Evolutionary conservation across 2,329 filamentous ascomycete species (phyloP).

Genomic region (Talaromyces funiculosus): DNA sequence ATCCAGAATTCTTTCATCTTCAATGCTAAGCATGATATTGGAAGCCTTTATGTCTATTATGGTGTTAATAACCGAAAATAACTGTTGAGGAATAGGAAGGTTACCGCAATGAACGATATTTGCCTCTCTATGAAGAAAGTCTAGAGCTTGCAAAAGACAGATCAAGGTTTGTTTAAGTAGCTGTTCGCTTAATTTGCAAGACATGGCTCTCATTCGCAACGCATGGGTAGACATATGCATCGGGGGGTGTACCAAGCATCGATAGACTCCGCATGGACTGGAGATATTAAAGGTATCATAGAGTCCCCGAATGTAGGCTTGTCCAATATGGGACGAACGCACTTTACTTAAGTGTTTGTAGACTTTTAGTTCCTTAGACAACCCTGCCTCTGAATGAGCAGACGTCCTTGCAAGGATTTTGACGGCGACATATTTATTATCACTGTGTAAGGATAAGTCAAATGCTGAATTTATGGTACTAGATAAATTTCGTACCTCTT

Average conservation of each 20-base stretch:
- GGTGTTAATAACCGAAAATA: neutral
- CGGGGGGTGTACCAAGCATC: neutral
- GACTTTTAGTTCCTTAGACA: neutral
- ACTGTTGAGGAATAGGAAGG: neutral
- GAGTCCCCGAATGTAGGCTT: neutral
- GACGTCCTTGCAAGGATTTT: neutral
- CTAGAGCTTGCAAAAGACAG: slow-evolving; percentile 29
- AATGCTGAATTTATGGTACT: neutral
- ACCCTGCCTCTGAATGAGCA: neutral
- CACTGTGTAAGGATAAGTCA: neutral
- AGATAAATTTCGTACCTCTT: neutral
- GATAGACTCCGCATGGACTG: neutral
- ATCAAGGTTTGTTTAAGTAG: slow-evolving; percentile 13
- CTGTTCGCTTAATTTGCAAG: slow-evolving; percentile 20
- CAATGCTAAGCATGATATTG: slow-evolving; percentile 36
- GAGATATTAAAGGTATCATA: neutral
- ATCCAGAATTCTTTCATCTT: slow-evolving; percentile 24
- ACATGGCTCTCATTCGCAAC: slow-evolving; percentile 27
- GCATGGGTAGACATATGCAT: slow-evolving; percentile 14
- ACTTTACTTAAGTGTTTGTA: neutral
- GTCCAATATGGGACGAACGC: neutral
- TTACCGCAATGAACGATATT: slow-evolving; percentile 30
- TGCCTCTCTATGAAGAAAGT: slow-evolving; percentile 32
- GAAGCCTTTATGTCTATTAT: slow-evolving; percentile 36
- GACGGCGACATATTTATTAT: neutral